phyloP scores from a whole-genome alignment of 2,329 filamentous ascomycete genomes.

The Teratosphaeria zuluensis region DNA sequence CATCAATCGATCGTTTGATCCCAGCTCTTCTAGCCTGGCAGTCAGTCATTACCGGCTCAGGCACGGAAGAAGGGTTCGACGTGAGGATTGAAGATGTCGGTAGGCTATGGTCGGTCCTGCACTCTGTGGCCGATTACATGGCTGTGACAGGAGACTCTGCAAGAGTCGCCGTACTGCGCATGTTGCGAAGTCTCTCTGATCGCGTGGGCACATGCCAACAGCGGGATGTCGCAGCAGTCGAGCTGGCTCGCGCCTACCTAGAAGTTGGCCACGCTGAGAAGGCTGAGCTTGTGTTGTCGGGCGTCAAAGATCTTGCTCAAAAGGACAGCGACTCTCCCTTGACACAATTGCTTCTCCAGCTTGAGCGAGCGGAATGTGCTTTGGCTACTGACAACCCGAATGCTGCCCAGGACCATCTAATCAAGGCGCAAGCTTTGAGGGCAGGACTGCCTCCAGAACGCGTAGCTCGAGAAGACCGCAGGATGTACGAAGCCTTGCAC shows the following conservation, averaged over 20 bases:
- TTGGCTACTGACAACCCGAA: conserved; percentile 13
- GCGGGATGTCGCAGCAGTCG: background rate
- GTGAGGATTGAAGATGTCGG: background rate
- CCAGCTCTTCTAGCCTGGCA: conserved; percentile 30
- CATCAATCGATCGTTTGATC: conserved; percentile 19
- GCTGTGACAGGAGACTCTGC: conserved; percentile 47
- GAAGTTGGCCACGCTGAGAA: conserved; percentile 52
- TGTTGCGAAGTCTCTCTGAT: conserved; percentile 5
- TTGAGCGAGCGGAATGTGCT: conserved; percentile 14
- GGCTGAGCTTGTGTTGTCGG: conserved; percentile 48
- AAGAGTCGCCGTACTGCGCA: conserved; percentile 6
- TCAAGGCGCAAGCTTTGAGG: conserved; percentile 9
- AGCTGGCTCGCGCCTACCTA: conserved; percentile 47
- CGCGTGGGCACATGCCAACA: background rate
- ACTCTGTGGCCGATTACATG: conserved; percentile 46
- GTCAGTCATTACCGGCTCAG: conserved; percentile 33
- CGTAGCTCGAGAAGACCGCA: conserved; percentile 12
- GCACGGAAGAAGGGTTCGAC: conserved; percentile 41
- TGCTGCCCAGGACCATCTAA: conserved; percentile 9
- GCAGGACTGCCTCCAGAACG: conserved; percentile 7
- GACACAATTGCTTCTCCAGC: conserved; percentile 33
- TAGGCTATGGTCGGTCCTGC: conserved; percentile 35
- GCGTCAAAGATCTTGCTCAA: conserved; percentile 43
- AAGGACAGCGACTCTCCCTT: conserved; percentile 33
- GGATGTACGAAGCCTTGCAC: conserved; percentile 14